These are phyloP conservation scores for Pseudozyma sp. DNA, from an alignment of 1,284 basidiomycete species.

Conservation along the genomic window DNA sequence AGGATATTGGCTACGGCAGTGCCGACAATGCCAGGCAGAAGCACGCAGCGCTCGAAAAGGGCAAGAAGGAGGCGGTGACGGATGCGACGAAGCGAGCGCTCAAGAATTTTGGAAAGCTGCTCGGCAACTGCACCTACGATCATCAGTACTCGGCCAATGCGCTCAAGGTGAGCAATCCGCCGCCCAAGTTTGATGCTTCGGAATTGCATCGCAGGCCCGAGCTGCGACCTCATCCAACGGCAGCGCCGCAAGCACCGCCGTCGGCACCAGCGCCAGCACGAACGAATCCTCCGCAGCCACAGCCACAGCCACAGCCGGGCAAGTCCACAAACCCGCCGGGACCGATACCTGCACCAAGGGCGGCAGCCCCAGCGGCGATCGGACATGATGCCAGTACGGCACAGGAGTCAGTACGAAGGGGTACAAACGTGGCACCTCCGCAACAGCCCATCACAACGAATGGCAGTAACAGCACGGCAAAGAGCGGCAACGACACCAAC, in stretches of 20 bases:
- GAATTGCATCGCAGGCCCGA: slow-evolving; percentile 51
- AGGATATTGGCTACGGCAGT: slow-evolving; percentile 82
- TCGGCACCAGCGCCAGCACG: not conserved
- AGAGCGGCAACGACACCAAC: not conserved
- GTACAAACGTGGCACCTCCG: not conserved
- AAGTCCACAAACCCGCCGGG: not conserved
- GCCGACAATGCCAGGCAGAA: slow-evolving; percentile 87
- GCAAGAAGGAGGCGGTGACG: slow-evolving; percentile 97
- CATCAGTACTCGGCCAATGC: slow-evolving; percentile 86
- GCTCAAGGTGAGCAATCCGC: slow-evolving; percentile 72
- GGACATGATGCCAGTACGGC: not conserved
- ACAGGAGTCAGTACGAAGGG: not conserved
- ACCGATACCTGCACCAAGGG: slow-evolving; percentile 1
- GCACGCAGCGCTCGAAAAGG: slow-evolving; percentile 90
- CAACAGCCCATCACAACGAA: not conserved
- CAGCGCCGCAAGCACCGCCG: slow-evolving; percentile 17
- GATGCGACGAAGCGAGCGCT: slow-evolving; percentile 91
- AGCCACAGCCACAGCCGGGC: not conserved
- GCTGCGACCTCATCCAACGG: slow-evolving; percentile 20
- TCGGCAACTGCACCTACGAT: slow-evolving; percentile 94
- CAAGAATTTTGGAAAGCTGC: slow-evolving; percentile 89
- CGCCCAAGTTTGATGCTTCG: slow-evolving; percentile 52
- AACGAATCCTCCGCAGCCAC: not conserved
- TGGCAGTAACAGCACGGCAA: not conserved
- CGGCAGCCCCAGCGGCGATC: not conserved